Percentiles rank a stretch among this genome's conserved stretches.
Conservation (phyloP, 2,329 filamentous ascomycete species). For the Neopestalotiopsis clavispora region DNA sequence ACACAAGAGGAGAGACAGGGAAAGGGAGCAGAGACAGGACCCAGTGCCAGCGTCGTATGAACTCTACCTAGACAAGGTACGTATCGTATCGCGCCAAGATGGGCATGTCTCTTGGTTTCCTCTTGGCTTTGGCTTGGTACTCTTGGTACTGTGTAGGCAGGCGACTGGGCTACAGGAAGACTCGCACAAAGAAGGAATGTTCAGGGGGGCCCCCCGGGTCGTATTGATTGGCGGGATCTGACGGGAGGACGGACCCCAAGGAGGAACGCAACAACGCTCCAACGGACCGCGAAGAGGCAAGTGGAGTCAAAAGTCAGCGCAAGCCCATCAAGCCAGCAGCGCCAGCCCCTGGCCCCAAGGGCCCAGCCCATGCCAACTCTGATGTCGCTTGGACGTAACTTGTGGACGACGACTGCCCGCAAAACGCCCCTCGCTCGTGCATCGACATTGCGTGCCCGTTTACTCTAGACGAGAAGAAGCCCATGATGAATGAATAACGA, state of each 20-base stretch:
- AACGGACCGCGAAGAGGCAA: conserved; percentile 5
- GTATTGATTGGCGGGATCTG: conserved; percentile 19
- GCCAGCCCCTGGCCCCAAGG: conserved; percentile 4
- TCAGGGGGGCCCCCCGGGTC: neutral
- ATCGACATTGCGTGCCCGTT: no score
- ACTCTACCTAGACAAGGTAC: neutral
- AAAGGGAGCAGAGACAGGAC: neutral
- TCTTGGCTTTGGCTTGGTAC: no score
- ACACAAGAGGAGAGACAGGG: neutral
- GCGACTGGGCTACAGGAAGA: neutral
- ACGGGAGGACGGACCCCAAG: conserved; percentile 17
- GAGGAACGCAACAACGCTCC: neutral
- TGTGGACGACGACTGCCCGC: no score
- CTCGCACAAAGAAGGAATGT: conserved; percentile 16
- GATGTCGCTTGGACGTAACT: neutral
- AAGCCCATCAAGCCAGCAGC: neutral
- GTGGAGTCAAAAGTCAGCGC: conserved; percentile 3
- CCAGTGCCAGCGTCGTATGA: neutral
- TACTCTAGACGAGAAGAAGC: no score
- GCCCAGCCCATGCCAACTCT: neutral
- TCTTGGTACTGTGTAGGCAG: neutral
- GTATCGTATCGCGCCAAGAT: neutral
- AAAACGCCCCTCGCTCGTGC: no score
- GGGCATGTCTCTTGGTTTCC: no score
- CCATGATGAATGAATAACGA: no score